A percentile compares a stretch with the other conserved stretches of the same genome.
These are phyloP conservation scores for Fremontodendron californicum DNA, from an alignment of 345 rosid genomes.

Conservation along the genomic window DNA sequence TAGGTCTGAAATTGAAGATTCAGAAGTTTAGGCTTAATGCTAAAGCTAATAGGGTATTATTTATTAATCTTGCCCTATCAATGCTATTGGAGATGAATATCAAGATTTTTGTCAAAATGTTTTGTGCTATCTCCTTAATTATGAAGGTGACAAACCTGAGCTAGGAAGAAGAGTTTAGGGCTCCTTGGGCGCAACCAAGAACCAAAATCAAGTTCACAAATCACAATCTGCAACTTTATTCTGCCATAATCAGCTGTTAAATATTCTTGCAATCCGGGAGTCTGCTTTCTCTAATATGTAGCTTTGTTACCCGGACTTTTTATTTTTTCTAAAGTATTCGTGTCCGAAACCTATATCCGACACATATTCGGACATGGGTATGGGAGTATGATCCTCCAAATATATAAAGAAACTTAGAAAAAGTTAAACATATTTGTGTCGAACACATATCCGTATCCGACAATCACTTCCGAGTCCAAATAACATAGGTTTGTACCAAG, in stretches of 20 bases:
- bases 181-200: neutral
- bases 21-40: conserved; percentile 30
- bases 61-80: neutral
- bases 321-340: too few species aligned
- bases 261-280: neutral
- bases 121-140: neutral
- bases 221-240: neutral
- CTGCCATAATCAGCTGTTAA: neutral
- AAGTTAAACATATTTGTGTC: too few species aligned
- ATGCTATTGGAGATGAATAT: neutral
- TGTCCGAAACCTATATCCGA: too few species aligned
- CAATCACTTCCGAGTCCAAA: too few species aligned
- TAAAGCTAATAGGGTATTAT: neutral
- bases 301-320: too few species aligned
- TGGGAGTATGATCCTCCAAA: too few species aligned
- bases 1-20: conserved; percentile 59
- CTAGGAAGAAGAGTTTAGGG: neutral
- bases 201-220: neutral
- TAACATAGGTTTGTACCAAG: neutral
- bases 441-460: too few species aligned
- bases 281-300: neutral
- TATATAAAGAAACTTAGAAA: too few species aligned
- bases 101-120: neutral
- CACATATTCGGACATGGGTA: too few species aligned
- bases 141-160: neutral